These are phyloP conservation scores for Eutrema heterophyllum DNA, from an alignment of 345 rosid species.

Conservation along the genomic window DNA sequence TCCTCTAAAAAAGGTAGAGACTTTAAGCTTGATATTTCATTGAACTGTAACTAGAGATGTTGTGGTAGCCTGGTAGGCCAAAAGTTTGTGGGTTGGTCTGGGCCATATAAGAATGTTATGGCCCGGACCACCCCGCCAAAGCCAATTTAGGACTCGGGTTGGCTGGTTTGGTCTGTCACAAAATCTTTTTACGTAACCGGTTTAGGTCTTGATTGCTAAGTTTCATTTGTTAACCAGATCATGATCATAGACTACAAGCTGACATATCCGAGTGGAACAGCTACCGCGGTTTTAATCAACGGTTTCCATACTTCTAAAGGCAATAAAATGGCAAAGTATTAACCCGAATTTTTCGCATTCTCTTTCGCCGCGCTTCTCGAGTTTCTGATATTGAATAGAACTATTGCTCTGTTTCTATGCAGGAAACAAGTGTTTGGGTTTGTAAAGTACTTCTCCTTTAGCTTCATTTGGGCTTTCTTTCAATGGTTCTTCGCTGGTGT, in stretches of 20 bases:
- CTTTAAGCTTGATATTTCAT: background rate
- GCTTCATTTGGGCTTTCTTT: constrained; percentile 81
- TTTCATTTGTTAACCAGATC: constrained; percentile 39
- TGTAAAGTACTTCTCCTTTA: constrained; percentile 55
- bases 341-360: background rate
- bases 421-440: constrained; percentile 79
- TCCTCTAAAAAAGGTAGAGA: constrained; percentile 72
- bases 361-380: background rate
- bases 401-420: constrained; percentile 11
- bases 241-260: constrained; percentile 86
- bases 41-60: background rate
- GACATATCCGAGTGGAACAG: constrained; percentile 88
- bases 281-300: constrained; percentile 81
- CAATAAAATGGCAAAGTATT: constrained; percentile 66
- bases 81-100: background rate
- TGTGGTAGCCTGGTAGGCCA: background rate
- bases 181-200: background rate
- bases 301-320: constrained; percentile 81
- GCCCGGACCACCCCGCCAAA: too few species aligned
- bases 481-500: constrained; percentile 78
- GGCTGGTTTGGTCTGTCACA: background rate
- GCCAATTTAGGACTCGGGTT: background rate
- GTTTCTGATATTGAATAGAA: background rate
- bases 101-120: background rate
- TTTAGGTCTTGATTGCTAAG: background rate